phyloP scores from a whole-genome alignment of 1,284 basidiomycete genomes.

The Volvariella volvacea region DNA sequence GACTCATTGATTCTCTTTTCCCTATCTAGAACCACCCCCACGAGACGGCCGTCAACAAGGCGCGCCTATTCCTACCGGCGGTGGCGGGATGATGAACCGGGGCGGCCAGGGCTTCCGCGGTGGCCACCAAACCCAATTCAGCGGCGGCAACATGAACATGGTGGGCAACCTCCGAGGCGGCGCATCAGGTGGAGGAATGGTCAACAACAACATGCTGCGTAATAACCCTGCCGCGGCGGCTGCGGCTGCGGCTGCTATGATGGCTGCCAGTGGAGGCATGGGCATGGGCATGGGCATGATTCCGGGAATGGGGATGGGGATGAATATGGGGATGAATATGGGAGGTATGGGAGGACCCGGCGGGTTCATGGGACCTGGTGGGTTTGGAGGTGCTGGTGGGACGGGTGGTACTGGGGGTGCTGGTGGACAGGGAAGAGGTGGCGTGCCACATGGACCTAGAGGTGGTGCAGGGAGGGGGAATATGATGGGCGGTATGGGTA shows the following conservation, averaged over 20 bases:
- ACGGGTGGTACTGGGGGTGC: background rate
- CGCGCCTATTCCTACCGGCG: slow-evolving; percentile 15
- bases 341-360: background rate
- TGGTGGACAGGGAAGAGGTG: background rate
- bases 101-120: slow-evolving; percentile 33
- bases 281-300: slow-evolving; percentile 33
- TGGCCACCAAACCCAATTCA: background rate
- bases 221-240: no score
- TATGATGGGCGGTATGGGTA: background rate
- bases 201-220: no score
- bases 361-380: background rate
- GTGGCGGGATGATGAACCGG: slow-evolving; percentile 33
- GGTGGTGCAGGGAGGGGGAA: background rate
- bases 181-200: no score
- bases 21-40: slow-evolving; percentile 62
- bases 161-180: slow-evolving; percentile 26
- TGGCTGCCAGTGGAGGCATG: slow-evolving; percentile 11
- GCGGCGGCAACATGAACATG: slow-evolving; percentile 52
- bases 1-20: no score
- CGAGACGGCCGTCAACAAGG: slow-evolving; percentile 41
- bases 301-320: slow-evolving; percentile 66
- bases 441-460: background rate
- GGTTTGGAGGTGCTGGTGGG: background rate
- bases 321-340: background rate
- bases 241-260: no score